Base-by-base conservation (phyloP, 129 eudicot genomes). In the Flaveria bidentis region DNA sequence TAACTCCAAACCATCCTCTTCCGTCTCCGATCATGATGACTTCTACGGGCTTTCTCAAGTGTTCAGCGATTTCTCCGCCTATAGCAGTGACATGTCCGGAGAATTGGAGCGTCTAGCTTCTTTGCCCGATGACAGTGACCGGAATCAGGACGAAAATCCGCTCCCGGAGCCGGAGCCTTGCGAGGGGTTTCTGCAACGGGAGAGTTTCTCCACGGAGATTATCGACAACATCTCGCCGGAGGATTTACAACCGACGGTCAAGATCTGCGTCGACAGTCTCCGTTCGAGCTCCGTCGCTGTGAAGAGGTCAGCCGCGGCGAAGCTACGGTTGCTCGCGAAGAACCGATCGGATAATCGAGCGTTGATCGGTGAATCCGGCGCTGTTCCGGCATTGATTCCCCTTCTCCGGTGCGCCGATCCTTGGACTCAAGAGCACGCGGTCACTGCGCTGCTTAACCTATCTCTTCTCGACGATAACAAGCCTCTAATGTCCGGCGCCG, bases 241-340 rank as follows among this genome's bases (percentile, higher is more conserved):
- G 74, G 99, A 94, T 75, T 89, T 94, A 41, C 88, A 83, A n/a
- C 97, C 99, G 53, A 94, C 97, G n/a, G 99, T 94, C n/a, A 88
- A 89, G 76, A 81, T 91, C 46, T 88, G 96, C 60, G 73, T 94
- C 15, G 93, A 91, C 33, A 85, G 93, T 11, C 73, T 94, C 36
- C 66, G 72, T 10, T 94, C 99, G 1, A 36, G 69, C 8, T 94
- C 99, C 8, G 64, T 84, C 0, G 86, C 86, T 1, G 84, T 94
- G 18, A 91, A 89, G 74, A 76, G 97, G 23, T 91, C 99, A 0
- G 97, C 97, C 1, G 99, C 99, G 1, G 97, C 92, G 3, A 94
- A 91, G 47, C 76, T 94, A 5, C 49, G 99, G 36, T 46, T 91
- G 47, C 79, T 94, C 1, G 99, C 99, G 0, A 94, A 94, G 75